Conservation (phyloP, 2,329 filamentous ascomycete species). For the Dothideomycetes sp. region DNA sequence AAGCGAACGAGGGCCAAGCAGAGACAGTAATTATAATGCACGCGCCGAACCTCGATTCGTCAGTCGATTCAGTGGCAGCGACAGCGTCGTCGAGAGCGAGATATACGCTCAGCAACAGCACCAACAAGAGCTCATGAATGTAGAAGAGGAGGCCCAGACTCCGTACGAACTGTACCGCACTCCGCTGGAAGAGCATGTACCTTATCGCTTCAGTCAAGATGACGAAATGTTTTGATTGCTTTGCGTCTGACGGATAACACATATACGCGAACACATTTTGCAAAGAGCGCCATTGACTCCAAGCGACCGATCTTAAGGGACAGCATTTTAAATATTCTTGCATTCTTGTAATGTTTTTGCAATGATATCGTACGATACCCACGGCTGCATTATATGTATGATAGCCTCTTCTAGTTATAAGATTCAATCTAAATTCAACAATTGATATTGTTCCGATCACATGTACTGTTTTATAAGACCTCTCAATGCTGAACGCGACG, state of each 20-base stretch:
- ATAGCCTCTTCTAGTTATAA: background rate
- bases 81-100: constrained; percentile 10
- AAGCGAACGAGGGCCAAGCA: constrained; percentile 2
- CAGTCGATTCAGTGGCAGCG: constrained; percentile 17
- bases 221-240: constrained; percentile 17
- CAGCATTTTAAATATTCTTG: background rate
- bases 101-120: constrained; percentile 5
- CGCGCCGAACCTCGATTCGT: constrained; percentile 10
- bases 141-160: constrained; percentile 12
- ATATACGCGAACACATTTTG: no score
- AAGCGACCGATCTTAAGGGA: no score
- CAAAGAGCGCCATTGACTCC: no score
- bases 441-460: no score
- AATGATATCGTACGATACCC: constrained; percentile 10
- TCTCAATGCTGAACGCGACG: no score
- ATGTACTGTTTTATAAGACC: no score
- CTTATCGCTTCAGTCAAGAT: constrained; percentile 10
- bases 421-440: no score
- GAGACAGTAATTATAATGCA: constrained; percentile 15
- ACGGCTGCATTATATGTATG: background rate
- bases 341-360: constrained; percentile 1
- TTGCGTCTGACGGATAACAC: no score
- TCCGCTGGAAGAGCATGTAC: constrained; percentile 17
- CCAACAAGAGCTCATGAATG: background rate
- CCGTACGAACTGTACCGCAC: constrained; percentile 18